Evolutionary conservation across 2,329 filamentous ascomycete genomes (phyloP), one percentile per base, ranked within the genome.

Genomic region (Dothideomycetes sp.): DNA sequence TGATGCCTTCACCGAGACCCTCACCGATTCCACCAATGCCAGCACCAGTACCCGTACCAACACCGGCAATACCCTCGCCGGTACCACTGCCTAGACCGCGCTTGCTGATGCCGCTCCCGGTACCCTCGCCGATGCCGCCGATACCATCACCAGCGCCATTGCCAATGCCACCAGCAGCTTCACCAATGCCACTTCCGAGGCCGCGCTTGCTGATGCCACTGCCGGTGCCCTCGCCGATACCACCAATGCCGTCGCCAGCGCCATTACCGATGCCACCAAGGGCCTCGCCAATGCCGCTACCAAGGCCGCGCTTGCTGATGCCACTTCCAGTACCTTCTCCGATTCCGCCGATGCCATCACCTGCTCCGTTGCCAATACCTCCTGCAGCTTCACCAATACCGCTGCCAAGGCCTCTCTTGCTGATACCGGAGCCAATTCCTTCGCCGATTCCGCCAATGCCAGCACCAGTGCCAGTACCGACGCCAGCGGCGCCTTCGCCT

Each of bases 71-170:
- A n/a, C n/a, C n/a, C n/a, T n/a, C 36, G 36, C 36, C 19, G 36
- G 18, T 31, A 37, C 35, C 35, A 14, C 35, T 30, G 10, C 35
- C 35, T 17, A 37, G 11, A 9, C 35, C 35, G 4, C 35, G 35
- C 35, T 37, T 30, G 35, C n/a, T n/a, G 24, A 29, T 12, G 24
- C 24, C 24, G 12, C 12, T 29, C 8, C 24, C 24, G 7, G 24
- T 12, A 12, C 24, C 24, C 24, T 29, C 8, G 24, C 24, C 24
- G 24, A 29, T 12, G 12, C 24, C 24, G 12, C 8, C 7, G 24
- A 29, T 12, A n/a, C 29, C 36, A 10, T 3, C 10, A 5, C 36
- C 36, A 5, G 36, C 27, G 10, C 36, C 36, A 7, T 38, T 16
- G 2, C 36, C 36, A 3, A 38, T 14, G 5, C 31, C 31, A n/a